These are phyloP conservation scores for Blastobotrys buckinghamii DNA, from an alignment of 1,139 yeast species.

Conservation along the genomic window DNA sequence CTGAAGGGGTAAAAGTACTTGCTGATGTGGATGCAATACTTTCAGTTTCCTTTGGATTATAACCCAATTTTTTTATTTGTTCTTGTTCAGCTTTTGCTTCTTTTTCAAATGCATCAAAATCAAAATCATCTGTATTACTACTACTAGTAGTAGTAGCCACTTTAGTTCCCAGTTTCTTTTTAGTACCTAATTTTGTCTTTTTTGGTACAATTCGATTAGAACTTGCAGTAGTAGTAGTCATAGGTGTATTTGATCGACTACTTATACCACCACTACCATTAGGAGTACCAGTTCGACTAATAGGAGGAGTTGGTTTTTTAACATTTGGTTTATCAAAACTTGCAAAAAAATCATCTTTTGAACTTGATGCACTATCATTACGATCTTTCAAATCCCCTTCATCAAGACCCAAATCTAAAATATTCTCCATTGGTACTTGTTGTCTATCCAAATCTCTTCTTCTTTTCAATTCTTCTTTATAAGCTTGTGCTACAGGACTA, in stretches of 20 bases:
- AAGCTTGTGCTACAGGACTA: constrained; percentile 68
- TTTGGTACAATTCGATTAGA: constrained; percentile 23
- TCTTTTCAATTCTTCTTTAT: constrained; percentile 70
- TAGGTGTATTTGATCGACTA: constrained; percentile 20
- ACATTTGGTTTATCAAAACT: constrained; percentile 78
- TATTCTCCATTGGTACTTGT: constrained; percentile 60
- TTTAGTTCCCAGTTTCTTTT: constrained; percentile 38
- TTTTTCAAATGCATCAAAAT: constrained; percentile 86
- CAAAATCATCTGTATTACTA: constrained; percentile 55
- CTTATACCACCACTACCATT: constrained; percentile 26
- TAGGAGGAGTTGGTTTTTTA: constrained; percentile 45
- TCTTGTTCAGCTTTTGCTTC: constrained; percentile 81
- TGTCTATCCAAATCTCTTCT: constrained; percentile 61
- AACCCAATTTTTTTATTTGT: constrained; percentile 65
- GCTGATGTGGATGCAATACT: not conserved
- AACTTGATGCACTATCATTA: constrained; percentile 22
- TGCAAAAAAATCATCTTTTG: constrained; percentile 82
- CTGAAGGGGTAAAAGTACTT: not conserved
- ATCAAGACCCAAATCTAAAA: constrained; percentile 35
- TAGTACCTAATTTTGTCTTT: constrained; percentile 29
- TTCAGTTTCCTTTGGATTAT: constrained; percentile 47
- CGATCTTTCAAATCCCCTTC: constrained; percentile 25
- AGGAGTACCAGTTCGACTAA: constrained; percentile 43
- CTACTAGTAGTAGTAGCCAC: constrained; percentile 44
- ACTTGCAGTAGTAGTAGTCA: constrained; percentile 22